These are phyloP conservation scores for Fraxinus floribunda DNA, from an alignment of 305 asterid genomes.

Conservation along the genomic window DNA sequence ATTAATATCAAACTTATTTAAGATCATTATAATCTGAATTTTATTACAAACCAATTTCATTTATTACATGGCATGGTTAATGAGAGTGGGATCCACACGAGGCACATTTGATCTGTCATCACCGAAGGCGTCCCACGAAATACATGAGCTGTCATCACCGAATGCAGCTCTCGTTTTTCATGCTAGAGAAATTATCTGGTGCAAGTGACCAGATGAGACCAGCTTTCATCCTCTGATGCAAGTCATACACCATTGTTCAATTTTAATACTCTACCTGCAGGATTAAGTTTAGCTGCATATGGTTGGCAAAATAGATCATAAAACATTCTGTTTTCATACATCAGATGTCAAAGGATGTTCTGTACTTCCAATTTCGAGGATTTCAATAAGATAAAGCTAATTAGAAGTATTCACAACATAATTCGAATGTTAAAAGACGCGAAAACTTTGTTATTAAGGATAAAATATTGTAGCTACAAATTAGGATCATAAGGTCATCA, in stretches of 20 bases:
- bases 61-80: conserved; percentile 5
- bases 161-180: background rate
- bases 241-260: background rate
- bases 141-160: background rate
- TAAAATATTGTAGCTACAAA: background rate
- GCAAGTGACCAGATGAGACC: background rate
- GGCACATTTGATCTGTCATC: background rate
- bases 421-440: background rate
- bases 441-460: background rate
- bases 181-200: background rate
- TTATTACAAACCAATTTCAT: conserved; percentile 9
- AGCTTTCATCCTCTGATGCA: background rate
- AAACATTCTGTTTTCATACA: background rate
- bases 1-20: background rate
- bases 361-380: background rate
- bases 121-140: background rate
- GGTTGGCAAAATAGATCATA: background rate
- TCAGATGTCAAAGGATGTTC: background rate
- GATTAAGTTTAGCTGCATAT: background rate
- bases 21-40: background rate
- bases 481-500: background rate
- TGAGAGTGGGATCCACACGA: background rate
- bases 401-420: background rate
- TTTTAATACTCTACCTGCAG: background rate
- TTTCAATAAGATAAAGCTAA: background rate